Base-by-base conservation (phyloP, 768 basidiomycete genomes). In the Rhizopogon vesiculosus region DNA sequence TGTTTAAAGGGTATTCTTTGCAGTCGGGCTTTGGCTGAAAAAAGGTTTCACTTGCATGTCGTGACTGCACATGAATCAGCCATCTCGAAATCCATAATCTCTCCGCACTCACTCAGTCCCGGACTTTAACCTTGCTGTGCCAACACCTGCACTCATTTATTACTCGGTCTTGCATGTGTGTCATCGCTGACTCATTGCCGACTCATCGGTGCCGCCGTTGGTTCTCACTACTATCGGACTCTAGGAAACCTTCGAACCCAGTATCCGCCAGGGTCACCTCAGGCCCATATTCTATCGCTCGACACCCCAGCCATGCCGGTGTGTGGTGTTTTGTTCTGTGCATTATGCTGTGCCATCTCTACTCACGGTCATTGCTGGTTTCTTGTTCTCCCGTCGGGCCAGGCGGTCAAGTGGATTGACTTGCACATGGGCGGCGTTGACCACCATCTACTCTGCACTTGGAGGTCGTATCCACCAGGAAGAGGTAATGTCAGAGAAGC, bases 181-280 rank as follows among this genome's bases (percentile, higher is more conserved):
- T n/a, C n/a, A n/a, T n/a, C n/a, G n/a, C n/a, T n/a, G n/a, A n/a
- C n/a, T n/a, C n/a, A n/a, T n/a, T n/a, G n/a, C n/a, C n/a, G n/a
- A n/a, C n/a, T 25, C 22, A 25, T 25, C 22, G 22, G 22, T 25
- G 22, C 22, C 22, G 22, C 2, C 22, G 3, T 25, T 25, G 3
- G 22, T 25, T 25, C 22, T 25, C 22, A 25, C 22, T 25, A 3
- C 22, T 25, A 25, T 3, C 18, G 63, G 13, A 57, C 66, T 9
- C 66, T 78, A 44, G 70, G 71, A 25, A 42, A 78, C 75, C 6
- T 77, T 75, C 56, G 69, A 75, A 46, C 61, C 75, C 52, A 62
- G 66, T 16, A 68, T 77, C 28, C 67, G 64, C 13, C 62, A 65
- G 9, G 48, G 66, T 22, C 76, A 78, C 71, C 4, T 56, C 59